These are phyloP conservation scores for Plasmodium coatneyi DNA, from an alignment of 169 alveolate species.

Conservation along the genomic window DNA sequence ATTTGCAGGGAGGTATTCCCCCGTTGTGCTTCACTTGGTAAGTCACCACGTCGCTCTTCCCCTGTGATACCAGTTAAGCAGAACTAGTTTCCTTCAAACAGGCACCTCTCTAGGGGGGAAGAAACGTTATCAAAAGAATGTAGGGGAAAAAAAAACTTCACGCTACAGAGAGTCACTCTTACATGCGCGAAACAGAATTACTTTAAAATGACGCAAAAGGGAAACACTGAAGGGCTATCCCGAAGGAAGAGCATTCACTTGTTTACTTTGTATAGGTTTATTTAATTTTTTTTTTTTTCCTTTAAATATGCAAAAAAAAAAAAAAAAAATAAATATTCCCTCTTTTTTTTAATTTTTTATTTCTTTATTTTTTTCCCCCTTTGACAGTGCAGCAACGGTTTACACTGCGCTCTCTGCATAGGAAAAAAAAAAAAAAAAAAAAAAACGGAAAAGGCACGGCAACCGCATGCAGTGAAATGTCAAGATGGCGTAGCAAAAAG, in stretches of 20 bases:
- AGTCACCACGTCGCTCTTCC: background rate
- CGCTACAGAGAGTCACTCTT: background rate
- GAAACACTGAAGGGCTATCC: background rate
- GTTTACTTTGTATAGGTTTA: background rate
- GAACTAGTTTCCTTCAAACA: background rate
- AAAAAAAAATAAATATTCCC: background rate
- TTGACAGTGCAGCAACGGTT: background rate
- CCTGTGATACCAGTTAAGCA: background rate
- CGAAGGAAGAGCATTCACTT: background rate
- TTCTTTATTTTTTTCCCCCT: background rate
- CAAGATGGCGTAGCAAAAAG: background rate
- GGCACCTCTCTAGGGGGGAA: background rate
- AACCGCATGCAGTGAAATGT: background rate
- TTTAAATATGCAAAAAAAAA: background rate
- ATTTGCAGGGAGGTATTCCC: background rate
- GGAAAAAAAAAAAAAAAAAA: conserved; percentile 4
- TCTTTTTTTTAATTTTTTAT: background rate
- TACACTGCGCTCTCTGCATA: background rate
- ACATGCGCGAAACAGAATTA: background rate
- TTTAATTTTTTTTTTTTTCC: background rate
- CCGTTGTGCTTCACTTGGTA: background rate
- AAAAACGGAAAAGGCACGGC: background rate
- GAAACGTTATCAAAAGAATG: background rate
- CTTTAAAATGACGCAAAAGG: background rate
- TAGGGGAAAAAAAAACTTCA: background rate